phyloP scores from a whole-genome alignment of 768 basidiomycete genomes.

The Xerocomellus amylosporus region DNA sequence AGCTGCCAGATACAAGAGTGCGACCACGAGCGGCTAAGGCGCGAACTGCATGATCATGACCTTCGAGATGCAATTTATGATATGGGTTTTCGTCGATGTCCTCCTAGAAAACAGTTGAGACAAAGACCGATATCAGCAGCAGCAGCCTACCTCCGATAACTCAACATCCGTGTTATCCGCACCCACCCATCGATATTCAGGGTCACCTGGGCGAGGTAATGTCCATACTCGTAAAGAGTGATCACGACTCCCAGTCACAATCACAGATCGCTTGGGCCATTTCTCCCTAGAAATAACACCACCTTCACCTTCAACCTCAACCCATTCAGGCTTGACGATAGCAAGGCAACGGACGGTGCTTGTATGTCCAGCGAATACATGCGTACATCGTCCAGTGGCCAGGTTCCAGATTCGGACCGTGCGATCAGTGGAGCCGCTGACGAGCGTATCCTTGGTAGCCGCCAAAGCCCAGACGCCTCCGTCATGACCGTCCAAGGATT shows the following conservation, averaged over 20 bases:
- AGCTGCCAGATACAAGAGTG: slow-evolving; percentile 91
- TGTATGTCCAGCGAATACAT: slow-evolving; percentile 94
- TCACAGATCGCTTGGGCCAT: slow-evolving; percentile 67
- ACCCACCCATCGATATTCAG: slow-evolving; percentile 69
- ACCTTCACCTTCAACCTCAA: slow-evolving; percentile 66
- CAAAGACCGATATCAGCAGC: neutral
- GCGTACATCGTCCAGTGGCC: slow-evolving; percentile 74
- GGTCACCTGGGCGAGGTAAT: slow-evolving; percentile 64
- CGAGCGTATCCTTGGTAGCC: slow-evolving; percentile 80
- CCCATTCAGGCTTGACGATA: slow-evolving; percentile 90
- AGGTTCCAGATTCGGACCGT: slow-evolving; percentile 93
- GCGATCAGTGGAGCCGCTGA: slow-evolving; percentile 91
- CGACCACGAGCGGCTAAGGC: slow-evolving; percentile 89
- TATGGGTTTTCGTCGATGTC: slow-evolving; percentile 83
- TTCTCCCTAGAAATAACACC: slow-evolving; percentile 66
- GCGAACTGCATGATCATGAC: slow-evolving; percentile 89
- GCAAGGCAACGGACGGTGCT: slow-evolving; percentile 95
- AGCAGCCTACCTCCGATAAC: slow-evolving; percentile 43
- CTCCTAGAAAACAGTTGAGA: slow-evolving; percentile 40
- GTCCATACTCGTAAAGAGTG: slow-evolving; percentile 66
- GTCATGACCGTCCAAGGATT: slow-evolving; percentile 83
- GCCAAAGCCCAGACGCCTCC: slow-evolving; percentile 98
- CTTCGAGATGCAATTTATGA: slow-evolving; percentile 78
- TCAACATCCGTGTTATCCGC: slow-evolving; percentile 61
- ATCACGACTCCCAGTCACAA: slow-evolving; percentile 73